Conservation (phyloP, 2,329 filamentous ascomycete species). For the Colletotrichum coccodes region DNA sequence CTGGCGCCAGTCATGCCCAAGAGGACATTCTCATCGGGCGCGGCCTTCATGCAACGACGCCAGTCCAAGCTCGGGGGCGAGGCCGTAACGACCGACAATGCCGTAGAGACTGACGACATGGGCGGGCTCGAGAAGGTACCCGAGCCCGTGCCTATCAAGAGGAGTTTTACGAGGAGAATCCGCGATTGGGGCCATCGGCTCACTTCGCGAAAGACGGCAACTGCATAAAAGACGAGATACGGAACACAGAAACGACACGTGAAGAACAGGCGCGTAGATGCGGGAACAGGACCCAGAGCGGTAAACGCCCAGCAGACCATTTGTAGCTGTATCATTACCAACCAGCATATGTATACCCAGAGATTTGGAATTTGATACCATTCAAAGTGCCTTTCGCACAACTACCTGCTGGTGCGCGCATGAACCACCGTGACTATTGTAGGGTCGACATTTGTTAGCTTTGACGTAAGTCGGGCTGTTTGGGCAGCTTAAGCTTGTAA, state of each 20-base stretch:
- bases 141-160: slow-evolving; percentile 8
- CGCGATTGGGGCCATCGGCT: slow-evolving; percentile 33
- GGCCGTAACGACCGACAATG: slow-evolving; percentile 6
- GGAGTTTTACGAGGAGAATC: slow-evolving; percentile 19
- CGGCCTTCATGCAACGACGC: slow-evolving; percentile 38
- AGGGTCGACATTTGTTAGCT: not conserved
- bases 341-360: slow-evolving; percentile 24
- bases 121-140: slow-evolving; percentile 3
- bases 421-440: not conserved
- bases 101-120: slow-evolving; percentile 13
- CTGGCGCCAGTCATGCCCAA: slow-evolving; percentile 16
- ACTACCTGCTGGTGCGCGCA: not conserved
- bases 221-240: slow-evolving; percentile 6
- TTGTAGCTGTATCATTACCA: slow-evolving; percentile 28
- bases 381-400: not conserved
- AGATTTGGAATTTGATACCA: slow-evolving; percentile 15
- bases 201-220: not conserved
- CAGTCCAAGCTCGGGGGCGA: slow-evolving; percentile 30
- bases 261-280: slow-evolving; percentile 19
- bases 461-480: no score
- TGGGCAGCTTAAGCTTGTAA: no score
- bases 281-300: slow-evolving; percentile 21
- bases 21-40: slow-evolving; percentile 37
- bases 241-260: not conserved
- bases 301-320: not conserved